These are phyloP conservation scores for Xylariales sp. DNA, from an alignment of 2,329 filamentous ascomycete species.

Conservation along the genomic window DNA sequence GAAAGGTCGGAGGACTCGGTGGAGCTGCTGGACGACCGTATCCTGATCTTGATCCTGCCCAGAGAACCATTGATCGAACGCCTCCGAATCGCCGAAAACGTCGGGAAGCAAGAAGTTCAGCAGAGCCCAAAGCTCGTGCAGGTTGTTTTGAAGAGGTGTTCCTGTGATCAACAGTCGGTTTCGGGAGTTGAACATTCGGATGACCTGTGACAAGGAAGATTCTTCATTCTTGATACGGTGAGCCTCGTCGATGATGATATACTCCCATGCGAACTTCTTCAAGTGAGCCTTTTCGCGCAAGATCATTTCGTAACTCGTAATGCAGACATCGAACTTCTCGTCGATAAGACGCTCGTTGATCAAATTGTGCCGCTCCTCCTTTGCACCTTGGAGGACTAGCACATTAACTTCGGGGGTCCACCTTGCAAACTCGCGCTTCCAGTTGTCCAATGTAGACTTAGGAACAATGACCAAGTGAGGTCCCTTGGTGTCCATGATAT, in stretches of 20 bases:
- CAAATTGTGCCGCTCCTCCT: conserved; percentile 83
- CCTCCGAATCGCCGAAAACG: conserved; percentile 93
- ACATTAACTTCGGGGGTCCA: conserved; percentile 98
- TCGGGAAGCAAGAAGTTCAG: conserved; percentile 98
- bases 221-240: conserved; percentile 99
- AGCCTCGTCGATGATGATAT: conserved; percentile 97
- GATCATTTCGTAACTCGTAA: conserved; percentile 99
- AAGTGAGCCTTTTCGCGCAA: conserved; percentile 89
- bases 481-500: conserved; percentile 82
- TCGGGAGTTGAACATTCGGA: conserved; percentile 91
- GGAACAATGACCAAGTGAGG: conserved; percentile 90
- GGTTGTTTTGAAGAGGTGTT: conserved; percentile 94
- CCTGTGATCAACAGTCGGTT: conserved; percentile 95
- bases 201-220: conserved; percentile 93
- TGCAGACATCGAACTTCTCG: conserved; percentile 95
- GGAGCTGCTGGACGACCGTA: conserved; percentile 90
- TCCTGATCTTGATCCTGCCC: conserved; percentile 88
- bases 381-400: conserved; percentile 87
- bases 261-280: conserved; percentile 99
- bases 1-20: conserved; percentile 89
- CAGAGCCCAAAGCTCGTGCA: conserved; percentile 96
- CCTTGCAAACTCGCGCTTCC: conserved; percentile 87
- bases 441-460: conserved; percentile 97
- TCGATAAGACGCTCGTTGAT: conserved; percentile 90
- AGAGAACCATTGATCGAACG: conserved; percentile 98